These are phyloP conservation scores for Exophiala lecanii-corni DNA, from an alignment of 2,329 filamentous ascomycete genomes.

Conservation along the genomic window DNA sequence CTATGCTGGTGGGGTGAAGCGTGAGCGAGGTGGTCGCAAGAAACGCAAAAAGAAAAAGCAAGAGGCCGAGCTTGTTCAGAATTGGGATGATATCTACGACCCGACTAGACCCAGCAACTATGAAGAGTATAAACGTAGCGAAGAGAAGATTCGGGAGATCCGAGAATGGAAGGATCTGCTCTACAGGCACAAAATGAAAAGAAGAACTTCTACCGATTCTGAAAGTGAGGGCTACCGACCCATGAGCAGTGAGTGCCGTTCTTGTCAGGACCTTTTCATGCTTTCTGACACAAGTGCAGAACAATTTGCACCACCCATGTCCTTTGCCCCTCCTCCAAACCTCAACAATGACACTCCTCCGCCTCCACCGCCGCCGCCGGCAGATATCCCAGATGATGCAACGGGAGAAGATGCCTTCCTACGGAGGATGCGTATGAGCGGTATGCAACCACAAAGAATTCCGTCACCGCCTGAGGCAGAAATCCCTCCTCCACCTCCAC, in stretches of 20 bases:
- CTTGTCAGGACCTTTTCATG: neutral
- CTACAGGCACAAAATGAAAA: conserved; percentile 63
- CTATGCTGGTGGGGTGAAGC: conserved; percentile 59
- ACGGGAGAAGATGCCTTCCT: conserved; percentile 68
- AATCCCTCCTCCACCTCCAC: conserved; percentile 39
- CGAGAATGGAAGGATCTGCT: conserved; percentile 80
- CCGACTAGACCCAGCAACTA: conserved; percentile 76
- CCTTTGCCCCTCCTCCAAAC: conserved; percentile 49
- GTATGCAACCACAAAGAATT: conserved; percentile 20
- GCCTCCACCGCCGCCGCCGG: conserved; percentile 33
- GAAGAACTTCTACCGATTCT: conserved; percentile 40
- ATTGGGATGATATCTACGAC: conserved; percentile 92
- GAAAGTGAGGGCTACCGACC: conserved; percentile 47
- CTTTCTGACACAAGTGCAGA: conserved; percentile 30
- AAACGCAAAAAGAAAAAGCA: conserved; percentile 71
- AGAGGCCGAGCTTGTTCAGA: conserved; percentile 48
- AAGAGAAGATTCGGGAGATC: conserved; percentile 75
- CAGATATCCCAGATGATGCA: conserved; percentile 51
- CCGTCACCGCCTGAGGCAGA: conserved; percentile 34
- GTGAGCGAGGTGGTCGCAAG: conserved; percentile 70
- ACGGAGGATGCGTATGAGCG: conserved; percentile 55
- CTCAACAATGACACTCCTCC: conserved; percentile 25
- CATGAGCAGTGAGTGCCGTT: conserved; percentile 41
- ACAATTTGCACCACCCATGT: conserved; percentile 47
- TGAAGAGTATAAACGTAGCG: conserved; percentile 76